A percentile compares a stretch with the other conserved stretches of the same genome.
Conservation (phyloP, 441 rosid species). For the Brassica balearica region DNA sequence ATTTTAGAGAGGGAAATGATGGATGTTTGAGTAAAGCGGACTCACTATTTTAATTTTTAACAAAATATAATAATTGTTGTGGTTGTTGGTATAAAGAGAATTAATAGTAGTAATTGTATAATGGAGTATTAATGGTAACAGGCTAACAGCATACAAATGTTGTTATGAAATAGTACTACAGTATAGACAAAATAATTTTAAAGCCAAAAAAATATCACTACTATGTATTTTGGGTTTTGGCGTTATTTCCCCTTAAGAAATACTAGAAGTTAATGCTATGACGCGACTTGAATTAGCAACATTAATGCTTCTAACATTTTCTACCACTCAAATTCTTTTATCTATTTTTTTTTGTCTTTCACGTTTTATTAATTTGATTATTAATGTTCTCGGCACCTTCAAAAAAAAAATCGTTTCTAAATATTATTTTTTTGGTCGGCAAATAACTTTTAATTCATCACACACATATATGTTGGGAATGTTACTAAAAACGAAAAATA, state of each 20-base stretch:
- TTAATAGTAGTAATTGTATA: not conserved
- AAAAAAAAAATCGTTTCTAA: not conserved
- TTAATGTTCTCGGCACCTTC: not conserved
- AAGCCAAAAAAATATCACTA: not conserved
- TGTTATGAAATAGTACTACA: not conserved
- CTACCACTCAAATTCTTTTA: slow-evolving; percentile 1
- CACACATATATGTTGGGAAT: no score
- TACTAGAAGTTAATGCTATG: slow-evolving; percentile 1
- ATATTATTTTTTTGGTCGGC: not conserved
- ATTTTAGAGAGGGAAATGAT: not conserved
- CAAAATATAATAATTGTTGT: not conserved
- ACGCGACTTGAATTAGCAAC: not conserved
- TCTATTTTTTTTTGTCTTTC: not conserved
- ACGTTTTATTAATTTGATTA: not conserved
- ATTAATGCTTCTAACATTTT: not conserved
- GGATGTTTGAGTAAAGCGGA: slow-evolving; percentile 10
- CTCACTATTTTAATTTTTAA: not conserved
- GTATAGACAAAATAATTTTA: not conserved
- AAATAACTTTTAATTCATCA: not conserved
- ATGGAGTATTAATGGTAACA: not conserved
- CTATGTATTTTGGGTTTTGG: not conserved
- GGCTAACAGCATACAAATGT: not conserved
- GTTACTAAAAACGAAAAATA: no score
- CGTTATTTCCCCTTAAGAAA: not conserved
- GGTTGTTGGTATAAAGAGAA: not conserved